Evolutionary conservation across 108 stramenopile genomes (phyloP), one percentile per base, ranked within the genome.

Genomic region (Skeletonema marinoi): DNA sequence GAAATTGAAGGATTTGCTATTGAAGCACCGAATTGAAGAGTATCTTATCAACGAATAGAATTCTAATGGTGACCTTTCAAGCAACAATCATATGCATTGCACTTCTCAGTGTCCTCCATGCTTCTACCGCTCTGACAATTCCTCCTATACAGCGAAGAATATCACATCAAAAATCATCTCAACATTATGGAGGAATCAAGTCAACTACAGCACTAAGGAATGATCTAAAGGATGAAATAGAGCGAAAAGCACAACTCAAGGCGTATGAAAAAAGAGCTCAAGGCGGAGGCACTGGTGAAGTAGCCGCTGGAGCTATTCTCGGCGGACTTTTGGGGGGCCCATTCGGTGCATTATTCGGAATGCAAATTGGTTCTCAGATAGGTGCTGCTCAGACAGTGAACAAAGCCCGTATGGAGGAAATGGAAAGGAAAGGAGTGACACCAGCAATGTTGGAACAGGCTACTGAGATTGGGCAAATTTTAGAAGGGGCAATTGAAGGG

Each of bases 311-410:
- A 14, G 94, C 94, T 1, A 70, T 93, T 46, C 61, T 96, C 7
- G 94, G 94, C 29, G 87, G 89, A 10, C 68, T 96, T 4, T 54
- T 93, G 2, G 78, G 78, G 9, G 94, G 94, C 1, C 94, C 94
- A 7, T 93, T 96, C 42, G 94, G 94, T 69, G 87, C 85, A 32
- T 65, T 93, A 38, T 93, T 96, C 80, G 94, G 94, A 5, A 91
- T 92, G 3, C 85, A 90, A 46, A 86, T 96, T 29, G 92, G 94
- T 10, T 69, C 82, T 14, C 84, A 84, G 12, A 62, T 92, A 19
- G 94, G 92, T 10, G 68, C 75, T 5, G 61, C 78, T 21, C 79
- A 79, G 59, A 85, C 87, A 3, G 48, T 87, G 21, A 86, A 93
- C 54, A 79, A 78, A 75, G 94, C 91, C 6, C 73, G 88, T 54